Evolutionary conservation across 768 basidiomycete species (phyloP), one percentile per base, ranked within the genome.

Genomic region (Lentinula edodes): DNA sequence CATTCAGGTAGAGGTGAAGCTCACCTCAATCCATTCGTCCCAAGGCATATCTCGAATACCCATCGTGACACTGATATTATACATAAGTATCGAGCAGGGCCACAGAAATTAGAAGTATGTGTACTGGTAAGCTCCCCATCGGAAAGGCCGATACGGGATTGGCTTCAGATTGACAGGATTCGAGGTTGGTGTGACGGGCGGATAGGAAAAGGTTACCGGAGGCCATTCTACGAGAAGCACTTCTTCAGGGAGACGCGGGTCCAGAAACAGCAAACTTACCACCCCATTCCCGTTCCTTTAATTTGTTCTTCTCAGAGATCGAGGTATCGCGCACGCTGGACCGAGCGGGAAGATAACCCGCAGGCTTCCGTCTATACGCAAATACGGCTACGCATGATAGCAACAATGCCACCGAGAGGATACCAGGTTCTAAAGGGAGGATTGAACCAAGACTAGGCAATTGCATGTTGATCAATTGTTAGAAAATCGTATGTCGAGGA

Each of bases 1-100:
- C 4, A n/a, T n/a, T 9, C 12, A 41, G 15, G 18, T 2, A 28
- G n/a, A 52, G 15, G 35, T 23, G 5, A 61, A 41, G n/a, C 28
- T 52, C 23, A 85, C 86, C 74, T 90, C 86, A 51, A 91, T 83
- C 89, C 89, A 90, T 58, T 87, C 83, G 43, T 80, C 78, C 84
- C 85, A 91, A 8, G 75, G 75, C 87, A 90, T 89, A 53, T 68
- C 73, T 42, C 84, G 80, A 66, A 87, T 82, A 63, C 83, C 87
- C 86, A 89, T 89, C 36, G 86, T 89, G 45, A 87, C 77, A 64
- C 87, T 89, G 53, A 10, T 43, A 32, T 35, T n/a, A 32, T 38
- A 10, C 16, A 16, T 18, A 48, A 20, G 9, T 20, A 8, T 52
- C n/a, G 7, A 15, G 28, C 6, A 35, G 38, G 6, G 42, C 38